Evolutionary conservation across 306 rosid genomes (phyloP).

Genomic region (Elaeagnus macrophylla): DNA sequence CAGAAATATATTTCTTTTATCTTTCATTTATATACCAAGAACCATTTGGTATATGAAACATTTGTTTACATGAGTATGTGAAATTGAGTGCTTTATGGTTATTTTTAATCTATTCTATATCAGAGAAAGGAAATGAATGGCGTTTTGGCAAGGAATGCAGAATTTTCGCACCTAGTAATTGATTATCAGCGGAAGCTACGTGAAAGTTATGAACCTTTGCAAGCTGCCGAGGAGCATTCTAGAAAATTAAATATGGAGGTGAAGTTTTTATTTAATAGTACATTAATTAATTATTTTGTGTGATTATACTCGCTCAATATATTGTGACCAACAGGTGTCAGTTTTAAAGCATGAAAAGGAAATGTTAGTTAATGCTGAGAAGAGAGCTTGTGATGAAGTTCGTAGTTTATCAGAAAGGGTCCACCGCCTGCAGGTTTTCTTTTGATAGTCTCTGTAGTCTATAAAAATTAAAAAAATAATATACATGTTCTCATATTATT

Average conservation of each 20-base stretch:
- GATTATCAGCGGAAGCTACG: slow-evolving; percentile 81
- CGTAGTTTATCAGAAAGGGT: slow-evolving; percentile 73
- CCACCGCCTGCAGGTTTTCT: slow-evolving; percentile 67
- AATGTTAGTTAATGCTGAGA: slow-evolving; percentile 73
- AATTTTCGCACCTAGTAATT: slow-evolving; percentile 72
- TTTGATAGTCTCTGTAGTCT: neutral
- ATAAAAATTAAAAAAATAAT: neutral
- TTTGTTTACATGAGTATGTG: neutral
- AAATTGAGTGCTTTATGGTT: slow-evolving; percentile 2
- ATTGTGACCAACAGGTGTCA: slow-evolving; percentile 43
- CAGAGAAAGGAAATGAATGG: slow-evolving; percentile 69
- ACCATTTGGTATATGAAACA: neutral
- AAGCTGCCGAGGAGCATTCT: slow-evolving; percentile 56
- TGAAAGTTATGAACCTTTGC: slow-evolving; percentile 70
- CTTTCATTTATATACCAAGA: neutral
- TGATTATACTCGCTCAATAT: slow-evolving; percentile 9
- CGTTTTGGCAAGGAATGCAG: slow-evolving; percentile 67
- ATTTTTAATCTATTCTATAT: slow-evolving; percentile 11
- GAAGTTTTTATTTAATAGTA: slow-evolving; percentile 4
- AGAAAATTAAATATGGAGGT: slow-evolving; percentile 84
- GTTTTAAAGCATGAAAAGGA: slow-evolving; percentile 69
- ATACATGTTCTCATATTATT: slow-evolving; percentile 25
- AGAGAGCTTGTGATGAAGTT: slow-evolving; percentile 82
- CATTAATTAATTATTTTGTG: neutral
- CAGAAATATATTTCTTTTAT: neutral